phyloP scores from a whole-genome alignment of 176 grass and related monocot genomes.

The Oryza officinalis region DNA sequence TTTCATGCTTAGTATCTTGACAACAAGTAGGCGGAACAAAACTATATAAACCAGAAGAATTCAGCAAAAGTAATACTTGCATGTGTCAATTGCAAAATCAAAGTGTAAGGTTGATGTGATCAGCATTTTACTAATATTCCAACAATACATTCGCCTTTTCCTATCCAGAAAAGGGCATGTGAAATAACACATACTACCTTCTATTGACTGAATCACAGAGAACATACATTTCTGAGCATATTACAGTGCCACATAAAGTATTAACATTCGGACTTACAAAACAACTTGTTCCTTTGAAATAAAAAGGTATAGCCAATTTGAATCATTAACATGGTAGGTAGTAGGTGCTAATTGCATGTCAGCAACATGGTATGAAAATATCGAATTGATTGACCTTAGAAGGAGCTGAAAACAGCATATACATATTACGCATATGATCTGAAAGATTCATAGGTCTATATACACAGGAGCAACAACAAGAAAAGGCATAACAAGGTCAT shows the following conservation, averaged over 20 bases:
- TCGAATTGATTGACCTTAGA: background rate
- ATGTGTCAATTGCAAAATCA: background rate
- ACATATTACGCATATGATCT: background rate
- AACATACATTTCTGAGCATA: background rate
- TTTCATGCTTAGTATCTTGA: constrained; percentile 5
- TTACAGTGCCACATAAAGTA: constrained; percentile 1
- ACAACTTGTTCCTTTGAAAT: background rate
- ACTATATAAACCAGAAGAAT: background rate
- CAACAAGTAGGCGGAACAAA: background rate
- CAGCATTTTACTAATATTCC: background rate
- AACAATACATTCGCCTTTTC: background rate
- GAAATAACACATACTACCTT: background rate
- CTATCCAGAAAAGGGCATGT: background rate
- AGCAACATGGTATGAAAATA: background rate
- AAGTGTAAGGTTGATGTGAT: background rate
- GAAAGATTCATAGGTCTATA: background rate
- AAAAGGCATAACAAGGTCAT: background rate
- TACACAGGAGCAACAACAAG: background rate
- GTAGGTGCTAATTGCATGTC: background rate
- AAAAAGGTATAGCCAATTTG: background rate
- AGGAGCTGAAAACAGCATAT: background rate
- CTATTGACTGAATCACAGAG: background rate
- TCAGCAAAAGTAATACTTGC: background rate
- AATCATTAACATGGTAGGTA: background rate
- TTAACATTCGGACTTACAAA: background rate